These are phyloP conservation scores for Ophiostoma perfectum DNA, from an alignment of 2,329 filamentous ascomycete genomes.

Conservation along the genomic window DNA sequence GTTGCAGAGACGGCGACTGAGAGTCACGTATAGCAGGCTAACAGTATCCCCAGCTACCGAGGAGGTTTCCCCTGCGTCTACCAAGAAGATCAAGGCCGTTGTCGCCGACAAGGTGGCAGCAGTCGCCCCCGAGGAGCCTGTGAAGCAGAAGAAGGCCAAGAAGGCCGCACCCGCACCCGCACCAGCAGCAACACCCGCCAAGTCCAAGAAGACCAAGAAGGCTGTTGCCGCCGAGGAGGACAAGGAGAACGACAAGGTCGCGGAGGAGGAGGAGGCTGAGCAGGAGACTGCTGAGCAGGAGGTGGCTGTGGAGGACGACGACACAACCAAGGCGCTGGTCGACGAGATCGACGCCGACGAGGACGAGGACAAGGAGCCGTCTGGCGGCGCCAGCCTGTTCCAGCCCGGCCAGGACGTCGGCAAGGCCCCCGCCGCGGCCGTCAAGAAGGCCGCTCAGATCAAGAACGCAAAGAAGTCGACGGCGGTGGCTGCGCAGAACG, in stretches of 20 bases:
- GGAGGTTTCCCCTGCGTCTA: constrained; percentile 21
- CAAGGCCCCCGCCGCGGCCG: constrained; percentile 22
- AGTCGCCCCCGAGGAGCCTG: background rate
- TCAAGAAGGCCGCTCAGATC: constrained; percentile 14
- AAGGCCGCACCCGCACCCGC: constrained; percentile 11
- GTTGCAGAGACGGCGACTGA: no score
- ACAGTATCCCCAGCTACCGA: constrained; percentile 20
- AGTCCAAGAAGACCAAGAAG: constrained; percentile 20
- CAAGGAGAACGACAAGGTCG: background rate
- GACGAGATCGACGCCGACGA: constrained; percentile 22
- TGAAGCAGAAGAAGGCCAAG: constrained; percentile 18
- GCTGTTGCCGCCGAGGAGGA: constrained; percentile 16
- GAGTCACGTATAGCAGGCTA: constrained; percentile 1
- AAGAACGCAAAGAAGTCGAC: constrained; percentile 5
- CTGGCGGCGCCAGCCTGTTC: constrained; percentile 25
- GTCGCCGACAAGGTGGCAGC: constrained; percentile 1
- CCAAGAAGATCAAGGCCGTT: constrained; percentile 24
- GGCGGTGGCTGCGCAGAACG: background rate
- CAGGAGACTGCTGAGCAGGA: constrained; percentile 13
- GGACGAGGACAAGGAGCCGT: constrained; percentile 16
- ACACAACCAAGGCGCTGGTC: constrained; percentile 22
- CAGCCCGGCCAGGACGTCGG: constrained; percentile 27
- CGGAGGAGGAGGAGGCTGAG: constrained; percentile 16
- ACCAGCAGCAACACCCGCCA: constrained; percentile 17
- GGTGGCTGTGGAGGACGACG: constrained; percentile 22